A percentile compares a stretch with the other conserved stretches of the same genome.
These are phyloP conservation scores for Neonectria magnoliae DNA, from an alignment of 2,329 filamentous ascomycete genomes.

Conservation along the genomic window DNA sequence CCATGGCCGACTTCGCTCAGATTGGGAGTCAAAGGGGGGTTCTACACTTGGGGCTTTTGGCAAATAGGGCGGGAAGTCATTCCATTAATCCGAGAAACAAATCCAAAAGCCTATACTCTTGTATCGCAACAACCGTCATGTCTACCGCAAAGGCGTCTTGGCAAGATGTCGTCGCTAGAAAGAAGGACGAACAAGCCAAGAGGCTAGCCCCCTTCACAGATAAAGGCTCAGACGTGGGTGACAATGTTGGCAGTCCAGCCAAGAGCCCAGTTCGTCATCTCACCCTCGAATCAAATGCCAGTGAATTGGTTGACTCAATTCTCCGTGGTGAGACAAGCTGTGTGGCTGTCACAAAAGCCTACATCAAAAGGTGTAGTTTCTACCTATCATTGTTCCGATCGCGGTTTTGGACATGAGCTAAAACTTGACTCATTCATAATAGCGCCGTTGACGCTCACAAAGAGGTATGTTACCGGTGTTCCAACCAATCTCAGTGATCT, in stretches of 20 bases:
- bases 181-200: not conserved
- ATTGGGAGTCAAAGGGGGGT: not conserved
- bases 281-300: not conserved
- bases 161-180: slow-evolving; percentile 19
- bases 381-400: not conserved
- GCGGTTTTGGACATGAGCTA: not conserved
- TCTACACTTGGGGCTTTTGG: not conserved
- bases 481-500: not conserved
- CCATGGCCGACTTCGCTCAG: slow-evolving; percentile 10
- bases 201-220: not conserved
- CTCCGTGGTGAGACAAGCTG: slow-evolving; percentile 1
- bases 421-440: not conserved
- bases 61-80: not conserved
- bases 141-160: slow-evolving; percentile 7
- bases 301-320: not conserved
- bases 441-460: slow-evolving; percentile 23
- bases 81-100: not conserved
- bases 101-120: not conserved
- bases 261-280: not conserved
- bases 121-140: not conserved
- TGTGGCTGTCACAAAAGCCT: slow-evolving; percentile 9
- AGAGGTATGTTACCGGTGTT: slow-evolving; percentile 7
- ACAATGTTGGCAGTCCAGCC: not conserved
- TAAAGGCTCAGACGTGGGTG: not conserved
- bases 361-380: slow-evolving; percentile 16